Conservation (phyloP, 2,329 filamentous ascomycete genomes). For the Mycocentrospora acerina region DNA sequence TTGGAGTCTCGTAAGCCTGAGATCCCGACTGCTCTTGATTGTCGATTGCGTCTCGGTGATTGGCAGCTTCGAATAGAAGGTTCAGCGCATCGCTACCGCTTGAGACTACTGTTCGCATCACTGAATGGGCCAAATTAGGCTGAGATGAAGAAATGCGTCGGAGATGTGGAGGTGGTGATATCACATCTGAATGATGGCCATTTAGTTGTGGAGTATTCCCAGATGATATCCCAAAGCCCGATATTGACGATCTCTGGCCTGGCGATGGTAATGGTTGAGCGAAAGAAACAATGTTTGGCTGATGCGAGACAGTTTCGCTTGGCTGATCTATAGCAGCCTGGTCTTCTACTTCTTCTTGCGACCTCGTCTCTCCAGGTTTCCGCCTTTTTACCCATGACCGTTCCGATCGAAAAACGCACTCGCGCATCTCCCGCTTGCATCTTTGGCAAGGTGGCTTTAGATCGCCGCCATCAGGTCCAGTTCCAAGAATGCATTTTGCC, state of each 20-base stretch:
- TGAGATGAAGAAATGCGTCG: constrained; percentile 37
- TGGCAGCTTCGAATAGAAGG: constrained; percentile 54
- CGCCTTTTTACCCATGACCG: constrained; percentile 42
- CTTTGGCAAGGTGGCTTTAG: constrained; percentile 49
- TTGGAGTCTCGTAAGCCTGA: constrained; percentile 41
- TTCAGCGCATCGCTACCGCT: constrained; percentile 57
- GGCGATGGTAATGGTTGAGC: constrained; percentile 22
- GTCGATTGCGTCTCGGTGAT: constrained; percentile 41
- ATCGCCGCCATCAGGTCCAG: constrained; percentile 45
- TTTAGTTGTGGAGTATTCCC: constrained; percentile 20
- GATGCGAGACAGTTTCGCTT: constrained; percentile 2
- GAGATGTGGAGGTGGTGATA: constrained; percentile 32
- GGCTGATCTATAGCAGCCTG: constrained; percentile 1
- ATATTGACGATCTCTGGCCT: constrained; percentile 25
- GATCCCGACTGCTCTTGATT: constrained; percentile 36
- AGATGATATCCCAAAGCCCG: constrained; percentile 17
- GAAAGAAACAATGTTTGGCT: constrained; percentile 7
- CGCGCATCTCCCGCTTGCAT: constrained; percentile 54
- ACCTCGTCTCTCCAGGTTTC: constrained; percentile 33
- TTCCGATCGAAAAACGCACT: constrained; percentile 50
- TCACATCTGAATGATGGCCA: constrained; percentile 25
- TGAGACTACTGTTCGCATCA: constrained; percentile 54
- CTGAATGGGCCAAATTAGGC: constrained; percentile 41
- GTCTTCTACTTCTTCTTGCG: constrained; percentile 23
- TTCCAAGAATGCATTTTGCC: constrained; percentile 54